Evolutionary conservation across 768 basidiomycete species (phyloP).

Genomic region (Russula foetens): DNA sequence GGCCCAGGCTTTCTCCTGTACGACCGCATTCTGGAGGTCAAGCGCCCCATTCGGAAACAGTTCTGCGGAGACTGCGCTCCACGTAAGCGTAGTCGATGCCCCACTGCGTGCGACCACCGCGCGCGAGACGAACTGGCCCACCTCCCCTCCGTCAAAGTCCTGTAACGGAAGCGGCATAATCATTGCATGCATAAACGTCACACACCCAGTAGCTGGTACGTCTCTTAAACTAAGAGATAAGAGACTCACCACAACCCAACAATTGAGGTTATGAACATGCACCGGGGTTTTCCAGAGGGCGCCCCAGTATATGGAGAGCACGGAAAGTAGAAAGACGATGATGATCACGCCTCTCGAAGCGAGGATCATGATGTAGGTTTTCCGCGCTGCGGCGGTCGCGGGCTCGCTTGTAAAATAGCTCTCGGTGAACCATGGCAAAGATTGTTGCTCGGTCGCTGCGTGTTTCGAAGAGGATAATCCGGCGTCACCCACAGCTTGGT

Average conservation of each 20-base stretch:
- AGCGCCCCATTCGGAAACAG: slow-evolving; percentile 38
- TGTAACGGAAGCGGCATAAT: slow-evolving; percentile 19
- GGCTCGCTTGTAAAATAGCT: slow-evolving; percentile 17
- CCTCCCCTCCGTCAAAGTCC: slow-evolving; percentile 53
- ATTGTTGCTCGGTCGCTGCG: neutral
- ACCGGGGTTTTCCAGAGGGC: slow-evolving; percentile 39
- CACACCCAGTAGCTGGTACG: neutral
- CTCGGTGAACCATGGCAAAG: slow-evolving; percentile 19
- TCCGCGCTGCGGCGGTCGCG: slow-evolving; percentile 26
- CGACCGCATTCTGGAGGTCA: slow-evolving; percentile 37
- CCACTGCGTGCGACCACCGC: slow-evolving; percentile 29
- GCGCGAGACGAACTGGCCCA: slow-evolving; percentile 40
- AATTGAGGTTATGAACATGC: slow-evolving; percentile 36
- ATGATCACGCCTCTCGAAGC: slow-evolving; percentile 28
- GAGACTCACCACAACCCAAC: slow-evolving; percentile 48
- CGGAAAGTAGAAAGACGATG: slow-evolving; percentile 35
- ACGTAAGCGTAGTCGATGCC: slow-evolving; percentile 32
- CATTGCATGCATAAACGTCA: neutral
- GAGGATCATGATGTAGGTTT: slow-evolving; percentile 36
- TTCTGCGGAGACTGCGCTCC: slow-evolving; percentile 35
- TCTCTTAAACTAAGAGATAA: too few relatives aligned
- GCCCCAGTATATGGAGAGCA: slow-evolving; percentile 57
- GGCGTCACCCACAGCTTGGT: neutral
- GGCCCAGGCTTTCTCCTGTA: slow-evolving; percentile 46
- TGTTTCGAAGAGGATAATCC: neutral